Base-by-base conservation (phyloP, 2,329 filamentous ascomycete genomes). In the Epichloe coenophiala region DNA sequence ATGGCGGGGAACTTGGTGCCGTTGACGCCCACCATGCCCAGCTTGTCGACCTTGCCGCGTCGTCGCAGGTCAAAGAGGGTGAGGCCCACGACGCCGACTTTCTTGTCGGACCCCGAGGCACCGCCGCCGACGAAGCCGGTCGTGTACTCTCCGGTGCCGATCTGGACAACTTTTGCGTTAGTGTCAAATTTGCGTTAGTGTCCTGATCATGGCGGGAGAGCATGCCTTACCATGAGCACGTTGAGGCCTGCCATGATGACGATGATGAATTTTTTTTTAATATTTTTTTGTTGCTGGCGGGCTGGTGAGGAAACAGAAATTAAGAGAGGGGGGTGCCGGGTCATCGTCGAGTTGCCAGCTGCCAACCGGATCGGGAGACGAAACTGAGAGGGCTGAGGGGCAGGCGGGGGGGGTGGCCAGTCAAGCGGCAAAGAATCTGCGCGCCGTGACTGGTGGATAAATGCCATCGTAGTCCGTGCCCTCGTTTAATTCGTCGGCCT, bases 101-200 rank as follows among this genome's bases (percentile, higher is more conserved):
- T 96, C 74, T 96, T 96, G 75, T 96, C 91, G 47, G 88, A 95
- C 11, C 79, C 83, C 4, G 88, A 95, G 48, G 83, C 84, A 53
- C 84, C 85, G 54, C 82, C 83, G 52, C 87, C 88, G 51, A 95
- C 89, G 60, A 93, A 96, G 52, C 90, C 90, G 42, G 91, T 96
- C 60, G 91, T 96, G 76, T 96, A 96, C 76, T 96, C 90, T 62
- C 90, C 91, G 11, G 90, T 95, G 57, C 90, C 90, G 53, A 95
- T 80, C 85, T 83, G 54, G 17, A 11, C 21, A 31, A 8, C 27
- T 31, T 31, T 8, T 21, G 19, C 19, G 19, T 21, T 31, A 41
- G 9, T n/a, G 2, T 48, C 5, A 17, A 17, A 1, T 17, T 17
- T 17, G 23, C 23, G 23, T 27, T 31, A 41, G 9, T n/a, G 2